A percentile compares a stretch with the other conserved stretches of the same genome.
phyloP scores from a whole-genome alignment of 371 early-diverging fungal genomes.

The Parasitella parasitica region DNA sequence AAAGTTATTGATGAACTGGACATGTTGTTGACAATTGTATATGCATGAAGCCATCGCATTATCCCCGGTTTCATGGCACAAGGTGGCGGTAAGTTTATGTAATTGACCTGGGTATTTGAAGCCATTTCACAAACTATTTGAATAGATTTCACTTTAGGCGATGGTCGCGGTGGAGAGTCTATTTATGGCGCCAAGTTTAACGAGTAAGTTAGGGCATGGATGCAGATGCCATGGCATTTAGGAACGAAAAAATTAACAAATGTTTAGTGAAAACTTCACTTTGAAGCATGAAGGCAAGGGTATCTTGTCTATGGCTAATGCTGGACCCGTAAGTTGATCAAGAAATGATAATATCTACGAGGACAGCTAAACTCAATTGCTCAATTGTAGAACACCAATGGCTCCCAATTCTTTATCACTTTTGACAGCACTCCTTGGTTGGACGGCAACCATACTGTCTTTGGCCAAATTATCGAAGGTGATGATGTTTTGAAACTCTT shows the following conservation, averaged over 20 bases:
- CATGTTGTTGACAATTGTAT: too few relatives aligned
- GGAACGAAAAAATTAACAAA: too few relatives aligned
- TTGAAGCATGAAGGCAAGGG: slow-evolving; percentile 84
- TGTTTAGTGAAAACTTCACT: slow-evolving; percentile 94
- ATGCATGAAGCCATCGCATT: slow-evolving; percentile 82
- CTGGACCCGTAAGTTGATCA: slow-evolving; percentile 75
- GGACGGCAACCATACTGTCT: slow-evolving; percentile 82
- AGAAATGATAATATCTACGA: not conserved
- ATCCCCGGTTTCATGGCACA: slow-evolving; percentile 98
- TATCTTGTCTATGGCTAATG: slow-evolving; percentile 96
- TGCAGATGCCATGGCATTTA: too few relatives aligned
- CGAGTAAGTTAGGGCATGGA: slow-evolving; percentile 58
- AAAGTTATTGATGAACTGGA: not conserved
- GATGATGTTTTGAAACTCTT: slow-evolving; percentile 79
- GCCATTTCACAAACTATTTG: not conserved
- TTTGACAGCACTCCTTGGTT: slow-evolving; percentile 79
- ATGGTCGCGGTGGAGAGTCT: slow-evolving; percentile 95
- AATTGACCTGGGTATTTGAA: not conserved
- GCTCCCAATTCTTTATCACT: slow-evolving; percentile 97
- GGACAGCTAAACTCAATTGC: not conserved
- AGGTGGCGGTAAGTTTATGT: slow-evolving; percentile 73
- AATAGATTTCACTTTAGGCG: slow-evolving; percentile 82
- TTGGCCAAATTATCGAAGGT: slow-evolving; percentile 90
- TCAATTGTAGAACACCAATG: slow-evolving; percentile 78
- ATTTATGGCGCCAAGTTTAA: slow-evolving; percentile 94